phyloP scores from a whole-genome alignment of 148 eudicot genomes.

The Gaultheria prostrata region DNA sequence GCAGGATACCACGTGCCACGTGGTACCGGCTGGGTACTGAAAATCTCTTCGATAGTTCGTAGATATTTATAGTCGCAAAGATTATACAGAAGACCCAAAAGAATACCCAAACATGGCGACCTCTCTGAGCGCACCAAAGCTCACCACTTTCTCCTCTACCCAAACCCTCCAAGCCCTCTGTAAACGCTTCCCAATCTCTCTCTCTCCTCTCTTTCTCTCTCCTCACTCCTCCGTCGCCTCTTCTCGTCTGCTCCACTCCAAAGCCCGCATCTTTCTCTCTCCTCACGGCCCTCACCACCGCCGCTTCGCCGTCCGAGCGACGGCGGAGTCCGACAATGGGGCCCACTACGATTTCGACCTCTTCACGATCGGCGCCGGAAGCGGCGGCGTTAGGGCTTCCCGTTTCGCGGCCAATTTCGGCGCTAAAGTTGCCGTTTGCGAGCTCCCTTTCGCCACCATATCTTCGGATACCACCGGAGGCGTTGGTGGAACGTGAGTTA shows the following conservation, averaged over 20 bases:
- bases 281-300: conserved; percentile 33
- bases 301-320: conserved; percentile 45
- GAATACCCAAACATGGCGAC: conserved; percentile 42
- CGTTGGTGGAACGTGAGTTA: conserved; percentile 83
- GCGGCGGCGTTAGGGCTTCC: conserved; percentile 95
- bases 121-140: conserved; percentile 40
- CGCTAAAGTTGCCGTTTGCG: conserved; percentile 88
- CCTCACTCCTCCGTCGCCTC: conserved; percentile 7
- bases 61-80: neutral
- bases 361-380: conserved; percentile 92
- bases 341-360: conserved; percentile 71
- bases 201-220: conserved; percentile 23
- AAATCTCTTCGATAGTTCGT: neutral
- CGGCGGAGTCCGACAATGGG: conserved; percentile 57
- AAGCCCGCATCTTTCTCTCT: conserved; percentile 23
- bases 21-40: too few species aligned
- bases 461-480: conserved; percentile 84
- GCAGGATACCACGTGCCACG: too few species aligned
- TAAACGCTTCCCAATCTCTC: conserved; percentile 18
- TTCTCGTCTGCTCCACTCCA: conserved; percentile 15
- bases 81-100: neutral
- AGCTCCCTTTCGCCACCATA: conserved; percentile 76
- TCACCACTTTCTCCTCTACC: conserved; percentile 34
- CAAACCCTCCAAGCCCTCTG: conserved; percentile 27
- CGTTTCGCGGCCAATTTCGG: conserved; percentile 84